Evolutionary conservation across 1,284 basidiomycete species (phyloP), one percentile per base, ranked within the genome.

Genomic region (Cryptococcus maquisensis): DNA sequence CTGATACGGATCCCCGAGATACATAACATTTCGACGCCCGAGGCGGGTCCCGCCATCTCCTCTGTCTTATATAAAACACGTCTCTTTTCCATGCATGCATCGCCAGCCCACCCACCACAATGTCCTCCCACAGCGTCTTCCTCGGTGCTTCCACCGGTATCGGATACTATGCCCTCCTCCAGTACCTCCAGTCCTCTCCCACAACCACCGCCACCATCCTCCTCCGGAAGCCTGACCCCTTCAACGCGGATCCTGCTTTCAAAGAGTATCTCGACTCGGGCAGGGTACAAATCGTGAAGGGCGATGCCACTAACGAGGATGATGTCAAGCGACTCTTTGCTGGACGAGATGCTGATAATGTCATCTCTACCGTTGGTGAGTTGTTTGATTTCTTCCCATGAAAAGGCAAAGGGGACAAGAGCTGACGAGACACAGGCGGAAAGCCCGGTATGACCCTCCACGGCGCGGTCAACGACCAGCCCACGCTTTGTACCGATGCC

Each of bases 311-410:
- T 9, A 39, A 24, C 8, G 53, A 52, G 32, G 61, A 24, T 1
- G 68, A 65, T 54, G 52, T 69, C 15, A 40, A 12, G n/a, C 55
- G 51, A 44, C 46, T 62, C n/a, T 55, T 69, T n/a, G 40, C 68
- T n/a, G 40, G 49, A 6, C 18, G 4, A 13, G 43, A 48, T 15
- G 65, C 63, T 10, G 61, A 68, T 45, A 36, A 63, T 3, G 55
- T 69, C 5, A 41, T 69, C 18, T 55, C 58, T 8, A 51, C 57
- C 16, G 51, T 69, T n/a, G 68, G 67, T 69, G 23, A 39, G 63
- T 64, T 1, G 13, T 21, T 40, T 5, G 15, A 16, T 35, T 32
- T 7, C 3, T 32, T 7, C 3, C 10, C 28, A 32, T 32, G 28
- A 10, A 10, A 32, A 32, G n/a, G n/a, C n/a, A n/a, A n/a, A n/a